Conservation (phyloP, 768 basidiomycete species). For the Agrocybe praecox region DNA sequence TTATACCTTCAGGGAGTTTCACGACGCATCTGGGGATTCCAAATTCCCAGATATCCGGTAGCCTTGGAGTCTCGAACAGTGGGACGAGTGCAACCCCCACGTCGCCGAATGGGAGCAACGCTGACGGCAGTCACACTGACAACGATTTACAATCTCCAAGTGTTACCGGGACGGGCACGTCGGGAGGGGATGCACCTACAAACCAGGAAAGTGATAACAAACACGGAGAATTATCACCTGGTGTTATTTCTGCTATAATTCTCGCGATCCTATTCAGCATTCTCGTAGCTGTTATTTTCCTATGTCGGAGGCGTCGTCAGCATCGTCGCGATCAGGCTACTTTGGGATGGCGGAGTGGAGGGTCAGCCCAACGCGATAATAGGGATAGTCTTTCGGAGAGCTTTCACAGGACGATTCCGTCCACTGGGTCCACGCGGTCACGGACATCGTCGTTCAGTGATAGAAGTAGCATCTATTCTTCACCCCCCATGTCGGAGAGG, state of each 20-base stretch:
- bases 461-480: background rate
- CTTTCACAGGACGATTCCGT: background rate
- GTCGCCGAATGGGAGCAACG: background rate
- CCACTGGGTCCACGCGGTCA: background rate
- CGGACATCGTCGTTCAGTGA: background rate
- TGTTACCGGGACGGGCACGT: background rate
- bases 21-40: too few species aligned
- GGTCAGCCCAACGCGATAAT: background rate
- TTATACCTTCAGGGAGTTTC: background rate
- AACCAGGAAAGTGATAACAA: background rate
- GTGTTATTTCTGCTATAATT: background rate
- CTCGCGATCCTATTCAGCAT: background rate
- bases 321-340: background rate
- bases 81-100: background rate
- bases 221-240: background rate
- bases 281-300: background rate
- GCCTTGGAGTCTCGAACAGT: background rate
- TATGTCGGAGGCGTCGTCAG: background rate
- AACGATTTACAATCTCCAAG: background rate
- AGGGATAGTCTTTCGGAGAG: background rate
- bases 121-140: too few species aligned
- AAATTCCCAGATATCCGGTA: too few species aligned
- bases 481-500: background rate
- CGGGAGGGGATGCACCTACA: background rate
- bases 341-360: background rate